Percentiles rank a stretch among this genome's conserved stretches.
phyloP scores from a whole-genome alignment of 2,329 filamentous ascomycete genomes.

The Sporothrix pallida region DNA sequence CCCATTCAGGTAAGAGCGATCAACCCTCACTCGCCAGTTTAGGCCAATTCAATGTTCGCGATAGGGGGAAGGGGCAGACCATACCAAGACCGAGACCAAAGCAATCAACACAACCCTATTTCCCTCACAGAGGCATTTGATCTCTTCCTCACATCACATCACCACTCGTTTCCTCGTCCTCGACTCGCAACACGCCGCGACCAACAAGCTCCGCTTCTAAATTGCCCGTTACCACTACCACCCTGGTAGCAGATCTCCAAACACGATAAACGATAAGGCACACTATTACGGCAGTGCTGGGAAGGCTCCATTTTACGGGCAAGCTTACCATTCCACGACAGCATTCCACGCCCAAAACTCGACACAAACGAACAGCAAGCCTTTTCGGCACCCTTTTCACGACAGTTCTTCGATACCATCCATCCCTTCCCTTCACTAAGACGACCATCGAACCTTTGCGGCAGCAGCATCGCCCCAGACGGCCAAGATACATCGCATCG shows the following conservation, averaged over 20 bases:
- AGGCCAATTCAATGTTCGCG: conserved; percentile 29
- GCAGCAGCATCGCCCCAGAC: background rate
- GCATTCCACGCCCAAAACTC: conserved; percentile 7
- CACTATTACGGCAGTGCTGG: background rate
- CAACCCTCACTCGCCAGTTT: background rate
- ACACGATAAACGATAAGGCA: conserved; percentile 6
- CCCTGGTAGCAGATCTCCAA: conserved; percentile 12
- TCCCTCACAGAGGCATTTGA: background rate
- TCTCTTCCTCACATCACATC: background rate
- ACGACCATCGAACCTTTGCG: background rate
- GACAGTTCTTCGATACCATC: background rate
- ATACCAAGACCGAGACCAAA: background rate
- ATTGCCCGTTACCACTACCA: background rate
- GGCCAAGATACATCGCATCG: background rate
- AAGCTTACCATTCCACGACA: conserved; percentile 10
- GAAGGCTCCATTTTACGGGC: conserved; percentile 8
- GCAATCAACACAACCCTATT: background rate
- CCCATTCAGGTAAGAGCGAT: conserved; percentile 23
- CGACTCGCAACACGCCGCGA: background rate
- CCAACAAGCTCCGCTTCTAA: background rate
- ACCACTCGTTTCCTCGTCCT: background rate
- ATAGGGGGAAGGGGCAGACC: conserved; percentile 29
- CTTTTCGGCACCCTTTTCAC: background rate
- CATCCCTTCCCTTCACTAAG: background rate
- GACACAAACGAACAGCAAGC: background rate